A percentile compares a stretch with the other conserved stretches of the same genome.
Conservation (phyloP, 164 flowering plant genomes). For the Echeveria elegans region DNA sequence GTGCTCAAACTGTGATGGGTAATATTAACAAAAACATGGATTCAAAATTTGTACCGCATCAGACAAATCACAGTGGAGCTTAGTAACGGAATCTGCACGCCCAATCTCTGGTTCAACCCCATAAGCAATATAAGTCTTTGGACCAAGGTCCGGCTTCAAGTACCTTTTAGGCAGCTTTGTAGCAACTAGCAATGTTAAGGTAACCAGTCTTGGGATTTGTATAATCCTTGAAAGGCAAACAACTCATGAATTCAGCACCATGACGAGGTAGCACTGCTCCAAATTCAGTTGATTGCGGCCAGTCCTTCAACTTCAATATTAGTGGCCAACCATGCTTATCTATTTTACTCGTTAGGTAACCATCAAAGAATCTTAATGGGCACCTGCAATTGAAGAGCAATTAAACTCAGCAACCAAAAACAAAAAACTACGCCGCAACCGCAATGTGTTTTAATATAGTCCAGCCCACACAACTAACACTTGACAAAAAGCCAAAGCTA, state of each 20-base stretch:
- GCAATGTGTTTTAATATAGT: too few relatives aligned
- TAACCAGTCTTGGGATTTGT: too few relatives aligned
- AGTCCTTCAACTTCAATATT: too few relatives aligned
- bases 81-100: slow-evolving; percentile 3
- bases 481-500: too few relatives aligned
- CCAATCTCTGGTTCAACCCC: background rate
- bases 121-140: slow-evolving; percentile 5
- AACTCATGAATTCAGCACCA: background rate
- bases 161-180: background rate
- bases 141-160: slow-evolving; percentile 6
- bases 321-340: background rate
- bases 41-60: too few relatives aligned
- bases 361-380: background rate
- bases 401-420: background rate
- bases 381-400: background rate
- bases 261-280: background rate
- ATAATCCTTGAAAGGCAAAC: too few relatives aligned
- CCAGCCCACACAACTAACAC: too few relatives aligned
- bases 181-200: too few relatives aligned
- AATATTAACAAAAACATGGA: too few relatives aligned
- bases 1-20: too few relatives aligned
- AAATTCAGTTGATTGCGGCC: too few relatives aligned
- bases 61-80: background rate
- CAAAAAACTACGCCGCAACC: too few relatives aligned
- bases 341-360: background rate